Evolutionary conservation across 257 asterid genomes (phyloP).

Genomic region (Eucommia ulmoides): DNA sequence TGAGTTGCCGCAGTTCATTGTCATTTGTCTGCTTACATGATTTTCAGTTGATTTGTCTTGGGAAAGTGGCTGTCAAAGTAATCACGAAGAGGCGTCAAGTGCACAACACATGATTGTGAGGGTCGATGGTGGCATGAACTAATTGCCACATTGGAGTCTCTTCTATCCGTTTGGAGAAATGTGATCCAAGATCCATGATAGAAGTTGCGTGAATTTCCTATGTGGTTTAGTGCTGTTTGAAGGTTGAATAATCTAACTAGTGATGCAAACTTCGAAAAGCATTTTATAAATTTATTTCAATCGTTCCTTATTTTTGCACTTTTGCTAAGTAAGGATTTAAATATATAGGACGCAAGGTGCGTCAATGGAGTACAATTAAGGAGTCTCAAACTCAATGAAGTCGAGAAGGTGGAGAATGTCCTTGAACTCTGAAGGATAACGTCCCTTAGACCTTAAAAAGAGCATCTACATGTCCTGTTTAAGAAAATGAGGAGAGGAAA

Average conservation of each 20-base stretch:
- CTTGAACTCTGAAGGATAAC: neutral
- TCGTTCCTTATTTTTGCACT: neutral
- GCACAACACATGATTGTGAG: neutral
- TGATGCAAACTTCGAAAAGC: conserved; percentile 14
- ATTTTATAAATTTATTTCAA: too few relatives aligned
- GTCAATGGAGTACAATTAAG: neutral
- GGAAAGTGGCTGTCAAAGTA: neutral
- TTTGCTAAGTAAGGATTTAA: neutral
- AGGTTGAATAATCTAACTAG: conserved; percentile 1
- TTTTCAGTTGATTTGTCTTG: conserved; percentile 11
- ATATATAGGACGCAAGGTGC: neutral
- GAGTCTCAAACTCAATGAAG: neutral
- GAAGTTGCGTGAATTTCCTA: neutral
- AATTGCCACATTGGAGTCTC: neutral
- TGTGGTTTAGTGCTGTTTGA: neutral
- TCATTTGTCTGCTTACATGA: conserved; percentile 7
- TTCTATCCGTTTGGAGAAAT: neutral
- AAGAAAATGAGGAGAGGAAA: too few relatives aligned
- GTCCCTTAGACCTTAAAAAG: neutral
- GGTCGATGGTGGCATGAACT: neutral
- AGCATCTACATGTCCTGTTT: too few relatives aligned
- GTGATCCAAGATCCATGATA: neutral
- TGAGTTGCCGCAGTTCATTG: conserved; percentile 9
- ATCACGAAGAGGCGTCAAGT: neutral
- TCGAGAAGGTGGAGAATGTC: neutral